A percentile compares a stretch with the other conserved stretches of the same genome.
Evolutionary conservation across 2,329 filamentous ascomycete species (phyloP).

Genomic region (Colletotrichum sp.): DNA sequence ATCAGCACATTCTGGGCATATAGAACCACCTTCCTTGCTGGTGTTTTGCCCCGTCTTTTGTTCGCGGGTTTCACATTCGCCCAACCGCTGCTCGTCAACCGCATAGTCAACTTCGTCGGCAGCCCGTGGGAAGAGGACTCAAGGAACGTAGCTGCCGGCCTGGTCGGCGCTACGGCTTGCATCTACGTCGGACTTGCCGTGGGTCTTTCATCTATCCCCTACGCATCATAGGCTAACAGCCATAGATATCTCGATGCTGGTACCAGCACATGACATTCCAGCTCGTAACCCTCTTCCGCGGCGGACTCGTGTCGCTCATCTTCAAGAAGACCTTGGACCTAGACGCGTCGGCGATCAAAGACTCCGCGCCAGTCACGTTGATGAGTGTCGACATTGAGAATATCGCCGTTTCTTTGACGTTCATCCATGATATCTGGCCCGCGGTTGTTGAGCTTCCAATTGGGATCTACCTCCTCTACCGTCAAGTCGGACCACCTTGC

Average conservation of each 20-base stretch:
- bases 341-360: constrained; percentile 32
- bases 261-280: constrained; percentile 40
- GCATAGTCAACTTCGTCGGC: constrained; percentile 35
- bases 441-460: constrained; percentile 39
- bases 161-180: constrained; percentile 44
- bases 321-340: constrained; percentile 50
- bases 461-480: constrained; percentile 39
- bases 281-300: constrained; percentile 39
- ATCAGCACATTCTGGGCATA: constrained; percentile 30
- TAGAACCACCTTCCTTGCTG: constrained; percentile 32
- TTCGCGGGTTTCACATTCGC: constrained; percentile 46
- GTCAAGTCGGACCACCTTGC: constrained; percentile 35
- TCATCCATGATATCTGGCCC: constrained; percentile 43
- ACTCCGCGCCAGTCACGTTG: constrained; percentile 44
- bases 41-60: constrained; percentile 40
- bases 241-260: constrained; percentile 18
- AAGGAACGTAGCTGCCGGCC: constrained; percentile 35
- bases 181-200: constrained; percentile 49
- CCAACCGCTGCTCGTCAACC: constrained; percentile 49
- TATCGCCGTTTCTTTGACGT: constrained; percentile 28
- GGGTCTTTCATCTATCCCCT: constrained; percentile 5
- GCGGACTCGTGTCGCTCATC: constrained; percentile 46
- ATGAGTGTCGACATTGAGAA: constrained; percentile 51
- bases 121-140: constrained; percentile 27
- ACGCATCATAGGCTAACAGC: constrained; percentile 5